These are phyloP conservation scores for Oxytropis ochrocephala DNA, from an alignment of 306 rosid species.

Conservation along the genomic window DNA sequence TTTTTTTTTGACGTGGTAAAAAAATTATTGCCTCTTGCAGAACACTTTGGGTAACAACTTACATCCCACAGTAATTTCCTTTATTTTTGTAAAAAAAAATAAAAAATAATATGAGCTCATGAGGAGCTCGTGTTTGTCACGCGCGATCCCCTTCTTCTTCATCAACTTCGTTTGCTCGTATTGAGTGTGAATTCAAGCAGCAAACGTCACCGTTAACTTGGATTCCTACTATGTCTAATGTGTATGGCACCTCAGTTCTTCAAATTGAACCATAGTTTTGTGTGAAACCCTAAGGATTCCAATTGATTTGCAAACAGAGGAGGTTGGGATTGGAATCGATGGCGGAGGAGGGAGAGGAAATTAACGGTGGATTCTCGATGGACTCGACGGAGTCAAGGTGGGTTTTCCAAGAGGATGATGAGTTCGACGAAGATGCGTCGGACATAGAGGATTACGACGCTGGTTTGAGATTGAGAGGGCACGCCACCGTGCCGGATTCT, in stretches of 20 bases:
- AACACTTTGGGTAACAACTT: too few relatives aligned
- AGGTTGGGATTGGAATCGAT: not conserved
- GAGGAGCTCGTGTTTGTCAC: too few relatives aligned
- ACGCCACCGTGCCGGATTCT: constrained; percentile 37
- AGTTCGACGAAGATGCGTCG: constrained; percentile 23
- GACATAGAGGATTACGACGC: constrained; percentile 33
- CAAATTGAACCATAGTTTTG: not conserved
- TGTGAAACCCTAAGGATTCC: not conserved
- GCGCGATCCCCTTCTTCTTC: too few relatives aligned
- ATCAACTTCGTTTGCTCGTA: too few relatives aligned
- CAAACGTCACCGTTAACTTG: not conserved
- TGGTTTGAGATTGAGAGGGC: constrained; percentile 11
- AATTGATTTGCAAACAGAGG: not conserved
- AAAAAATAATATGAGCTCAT: too few relatives aligned
- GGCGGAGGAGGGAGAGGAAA: constrained; percentile 32
- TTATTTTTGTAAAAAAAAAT: too few relatives aligned
- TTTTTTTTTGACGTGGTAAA: too few relatives aligned
- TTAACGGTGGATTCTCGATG: constrained; percentile 34
- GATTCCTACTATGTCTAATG: not conserved
- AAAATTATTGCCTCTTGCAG: too few relatives aligned
- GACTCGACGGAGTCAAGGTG: constrained; percentile 43
- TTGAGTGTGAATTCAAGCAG: not conserved
- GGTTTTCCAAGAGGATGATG: constrained; percentile 43
- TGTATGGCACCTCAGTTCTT: not conserved
- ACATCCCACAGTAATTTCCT: too few relatives aligned